Percentiles rank a stretch among this genome's conserved stretches.
Evolutionary conservation across 345 rosid species (phyloP).

Genomic region (Euphorbia pulcherrima): DNA sequence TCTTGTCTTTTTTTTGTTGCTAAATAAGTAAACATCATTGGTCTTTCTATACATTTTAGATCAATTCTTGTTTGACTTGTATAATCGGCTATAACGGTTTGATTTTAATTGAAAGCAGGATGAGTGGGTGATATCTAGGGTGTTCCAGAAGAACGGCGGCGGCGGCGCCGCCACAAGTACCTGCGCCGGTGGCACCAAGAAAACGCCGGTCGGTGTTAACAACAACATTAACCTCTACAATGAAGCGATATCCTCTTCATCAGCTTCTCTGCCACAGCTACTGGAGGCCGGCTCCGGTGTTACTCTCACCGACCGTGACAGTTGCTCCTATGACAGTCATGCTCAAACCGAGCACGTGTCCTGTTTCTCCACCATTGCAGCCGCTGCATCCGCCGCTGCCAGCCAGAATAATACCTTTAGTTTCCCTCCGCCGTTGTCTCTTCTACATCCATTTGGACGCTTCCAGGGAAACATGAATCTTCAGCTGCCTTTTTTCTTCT

Average conservation of each 20-base stretch:
- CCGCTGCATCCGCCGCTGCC: slow-evolving; percentile 39
- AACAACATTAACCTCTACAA: slow-evolving; percentile 23
- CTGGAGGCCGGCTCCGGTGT: slow-evolving; percentile 50
- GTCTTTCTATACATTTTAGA: not conserved
- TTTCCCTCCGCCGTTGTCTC: slow-evolving; percentile 21
- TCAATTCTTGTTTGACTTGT: too few species aligned
- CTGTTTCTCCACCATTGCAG: slow-evolving; percentile 98
- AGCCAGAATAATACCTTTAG: slow-evolving; percentile 18
- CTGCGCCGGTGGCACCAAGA: slow-evolving; percentile 32
- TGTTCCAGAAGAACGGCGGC: slow-evolving; percentile 59
- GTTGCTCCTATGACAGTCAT: slow-evolving; percentile 54
- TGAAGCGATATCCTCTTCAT: slow-evolving; percentile 66
- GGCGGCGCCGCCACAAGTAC: slow-evolving; percentile 30
- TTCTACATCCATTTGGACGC: slow-evolving; percentile 9
- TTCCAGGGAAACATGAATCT: slow-evolving; percentile 46
- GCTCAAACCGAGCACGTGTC: slow-evolving; percentile 87
- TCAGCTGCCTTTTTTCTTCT: slow-evolving; percentile 53
- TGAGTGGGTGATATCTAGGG: slow-evolving; percentile 92
- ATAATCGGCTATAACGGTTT: too few species aligned
- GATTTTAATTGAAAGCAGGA: too few species aligned
- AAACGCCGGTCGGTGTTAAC: slow-evolving; percentile 26
- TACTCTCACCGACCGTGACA: slow-evolving; percentile 31
- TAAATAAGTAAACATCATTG: not conserved
- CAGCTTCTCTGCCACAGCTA: slow-evolving; percentile 41
- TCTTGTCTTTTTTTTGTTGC: not conserved